Evolutionary conservation across 768 basidiomycete genomes (phyloP), one percentile per base, ranked within the genome.

Genomic region (Termitomyces eurrhizus): DNA sequence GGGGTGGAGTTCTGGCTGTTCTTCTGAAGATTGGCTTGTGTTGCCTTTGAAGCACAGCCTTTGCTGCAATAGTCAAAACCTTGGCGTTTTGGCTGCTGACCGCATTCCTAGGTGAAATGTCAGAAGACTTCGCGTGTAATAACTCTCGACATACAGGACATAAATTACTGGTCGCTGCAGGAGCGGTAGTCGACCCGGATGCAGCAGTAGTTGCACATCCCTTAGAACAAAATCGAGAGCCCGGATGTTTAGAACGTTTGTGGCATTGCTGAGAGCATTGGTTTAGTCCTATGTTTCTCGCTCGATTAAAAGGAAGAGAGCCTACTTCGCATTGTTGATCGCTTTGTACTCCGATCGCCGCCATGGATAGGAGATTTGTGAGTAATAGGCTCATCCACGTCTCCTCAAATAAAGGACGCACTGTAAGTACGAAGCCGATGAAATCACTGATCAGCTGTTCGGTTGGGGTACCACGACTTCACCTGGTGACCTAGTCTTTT

Each of bases 21-120:
- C 2, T 12, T 18, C 42, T n/a, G 18, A 21, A n/a, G 18, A 11
- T 41, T 55, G 18, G 29, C 41, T 44, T 44, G 54, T n/a, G 18
- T 55, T 29, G 54, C 54, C 16, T 42, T 55, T n/a, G 42, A 42
- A 55, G 54, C 41, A 29, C 54, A 55, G n/a, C n/a, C n/a, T 55
- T 55, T 55, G 18, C 54, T 55, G n/a, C 54, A 88, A 65, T 79
- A 88, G 56, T 83, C 81, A 64, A 83, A 83, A 62, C 75, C 78
- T 64, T 77, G 80, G 66, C 78, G 83, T 69, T 85, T 88, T 11
- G 84, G 81, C 62, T 29, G 42, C 32, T 55, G 54, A 26, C 54
- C 42, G n/a, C 54, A 55, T 55, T 55, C 54, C 54, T 55, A 55
- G 18, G 4, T 24, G 32, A 21, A 41, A 13, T 41, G 11, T 54